Evolutionary conservation across 164 flowering plant species (phyloP).

Genomic region (Sextonia rubra): DNA sequence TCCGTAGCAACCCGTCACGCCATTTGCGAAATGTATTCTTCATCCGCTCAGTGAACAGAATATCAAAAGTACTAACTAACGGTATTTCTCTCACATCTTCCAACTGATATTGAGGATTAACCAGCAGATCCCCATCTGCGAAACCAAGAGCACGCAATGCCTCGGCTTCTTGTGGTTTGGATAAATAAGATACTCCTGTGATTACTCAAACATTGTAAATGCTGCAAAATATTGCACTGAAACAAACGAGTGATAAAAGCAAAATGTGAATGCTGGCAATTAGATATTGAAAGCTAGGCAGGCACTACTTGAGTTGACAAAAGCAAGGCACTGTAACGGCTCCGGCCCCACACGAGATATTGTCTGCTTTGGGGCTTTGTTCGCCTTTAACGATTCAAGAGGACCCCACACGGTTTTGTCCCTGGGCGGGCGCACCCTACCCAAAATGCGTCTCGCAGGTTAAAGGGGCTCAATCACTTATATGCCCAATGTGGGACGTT

Average conservation of each 20-base stretch:
- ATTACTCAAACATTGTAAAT: constrained; percentile 38
- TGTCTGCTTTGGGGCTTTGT: too few relatives aligned
- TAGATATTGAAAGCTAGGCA: background rate
- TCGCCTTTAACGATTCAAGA: too few relatives aligned
- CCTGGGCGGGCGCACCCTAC: too few relatives aligned
- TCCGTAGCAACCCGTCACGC: constrained; percentile 46
- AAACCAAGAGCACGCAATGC: constrained; percentile 37
- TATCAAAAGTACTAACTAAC: constrained; percentile 49
- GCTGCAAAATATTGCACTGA: constrained; percentile 8
- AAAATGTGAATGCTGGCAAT: background rate
- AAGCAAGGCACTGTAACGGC: background rate
- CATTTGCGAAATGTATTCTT: constrained; percentile 58
- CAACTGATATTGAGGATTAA: constrained; percentile 16
- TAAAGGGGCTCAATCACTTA: too few relatives aligned
- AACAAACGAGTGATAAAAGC: background rate
- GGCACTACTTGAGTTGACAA: background rate
- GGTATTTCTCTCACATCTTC: constrained; percentile 33
- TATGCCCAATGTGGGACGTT: too few relatives aligned
- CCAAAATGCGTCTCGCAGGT: too few relatives aligned
- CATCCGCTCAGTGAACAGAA: constrained; percentile 77
- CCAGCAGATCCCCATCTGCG: constrained; percentile 24
- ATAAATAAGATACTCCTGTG: constrained; percentile 96
- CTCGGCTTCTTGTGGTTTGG: constrained; percentile 85
- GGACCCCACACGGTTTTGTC: too few relatives aligned
- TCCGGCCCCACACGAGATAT: too few relatives aligned